A percentile compares a stretch with the other conserved stretches of the same genome.
Conservation (phyloP, 2,329 filamentous ascomycete genomes). For the Tolypocladium tropicale region DNA sequence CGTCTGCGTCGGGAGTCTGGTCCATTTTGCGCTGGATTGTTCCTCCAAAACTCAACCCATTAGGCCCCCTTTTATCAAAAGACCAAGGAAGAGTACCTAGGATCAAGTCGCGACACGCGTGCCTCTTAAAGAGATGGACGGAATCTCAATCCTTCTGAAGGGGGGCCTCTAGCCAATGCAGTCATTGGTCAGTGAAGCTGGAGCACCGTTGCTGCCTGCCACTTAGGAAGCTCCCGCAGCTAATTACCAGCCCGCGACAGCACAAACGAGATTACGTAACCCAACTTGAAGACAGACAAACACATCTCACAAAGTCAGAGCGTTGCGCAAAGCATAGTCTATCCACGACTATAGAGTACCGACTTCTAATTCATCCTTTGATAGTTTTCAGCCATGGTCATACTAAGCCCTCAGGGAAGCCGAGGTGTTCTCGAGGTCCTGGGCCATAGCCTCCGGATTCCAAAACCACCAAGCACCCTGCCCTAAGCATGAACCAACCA, state of each 20-base stretch:
- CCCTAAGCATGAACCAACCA: too few species aligned
- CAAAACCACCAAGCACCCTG: not conserved
- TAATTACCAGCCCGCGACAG: too few species aligned
- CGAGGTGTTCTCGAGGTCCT: not conserved
- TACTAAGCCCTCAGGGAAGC: not conserved
- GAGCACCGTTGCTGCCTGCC: not conserved
- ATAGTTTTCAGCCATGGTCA: not conserved
- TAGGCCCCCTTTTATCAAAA: too few species aligned
- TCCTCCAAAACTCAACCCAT: too few species aligned
- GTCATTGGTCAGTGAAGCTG: not conserved
- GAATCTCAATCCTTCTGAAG: not conserved
- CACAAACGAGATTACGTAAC: not conserved
- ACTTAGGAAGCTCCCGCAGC: too few species aligned
- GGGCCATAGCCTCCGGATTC: not conserved
- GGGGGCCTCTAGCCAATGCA: not conserved
- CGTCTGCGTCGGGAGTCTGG: conserved; percentile 25
- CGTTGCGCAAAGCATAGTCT: not conserved
- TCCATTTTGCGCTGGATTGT: not conserved
- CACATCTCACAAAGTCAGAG: not conserved
- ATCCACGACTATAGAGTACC: not conserved
- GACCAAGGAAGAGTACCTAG: not conserved
- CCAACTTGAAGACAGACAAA: not conserved
- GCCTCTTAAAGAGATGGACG: not conserved
- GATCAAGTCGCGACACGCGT: not conserved
- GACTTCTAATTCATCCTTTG: not conserved